phyloP scores from a whole-genome alignment of 2,329 filamentous ascomycete species.

The Ophiostoma australiae region DNA sequence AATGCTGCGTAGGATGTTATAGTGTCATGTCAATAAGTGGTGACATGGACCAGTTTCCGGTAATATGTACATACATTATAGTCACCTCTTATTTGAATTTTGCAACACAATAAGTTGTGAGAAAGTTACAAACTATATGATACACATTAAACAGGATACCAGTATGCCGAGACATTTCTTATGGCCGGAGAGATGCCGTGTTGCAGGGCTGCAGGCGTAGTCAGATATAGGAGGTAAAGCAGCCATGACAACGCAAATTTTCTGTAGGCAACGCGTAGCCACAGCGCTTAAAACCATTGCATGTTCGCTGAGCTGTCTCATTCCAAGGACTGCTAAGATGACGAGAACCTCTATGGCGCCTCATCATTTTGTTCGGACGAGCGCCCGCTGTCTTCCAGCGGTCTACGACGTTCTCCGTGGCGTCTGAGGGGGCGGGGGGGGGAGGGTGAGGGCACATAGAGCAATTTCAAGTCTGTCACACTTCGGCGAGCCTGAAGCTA shows the following conservation, averaged over 20 bases:
- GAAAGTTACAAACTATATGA: background rate
- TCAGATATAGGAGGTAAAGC: background rate
- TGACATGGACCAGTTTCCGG: too few species aligned
- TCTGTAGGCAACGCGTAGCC: background rate
- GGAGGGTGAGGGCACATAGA: too few species aligned
- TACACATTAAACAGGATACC: background rate
- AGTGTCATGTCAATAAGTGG: background rate
- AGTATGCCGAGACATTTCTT: background rate
- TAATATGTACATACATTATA: background rate
- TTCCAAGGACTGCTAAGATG: background rate
- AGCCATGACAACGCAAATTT: background rate
- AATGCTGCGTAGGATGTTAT: background rate
- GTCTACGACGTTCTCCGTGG: slow-evolving; percentile 4
- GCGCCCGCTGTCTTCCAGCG: background rate
- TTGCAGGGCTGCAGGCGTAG: background rate
- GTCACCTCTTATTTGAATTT: background rate
- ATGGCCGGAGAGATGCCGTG: background rate
- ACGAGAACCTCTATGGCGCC: background rate
- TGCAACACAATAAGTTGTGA: background rate
- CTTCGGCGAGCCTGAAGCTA: too few species aligned
- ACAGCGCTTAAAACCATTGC: background rate
- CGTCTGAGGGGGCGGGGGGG: too few species aligned
- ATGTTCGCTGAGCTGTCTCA: background rate
- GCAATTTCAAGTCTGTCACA: too few species aligned
- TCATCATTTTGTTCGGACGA: background rate